Base-by-base conservation (phyloP, 2,329 filamentous ascomycete genomes). In the Colletotrichum agaves region DNA sequence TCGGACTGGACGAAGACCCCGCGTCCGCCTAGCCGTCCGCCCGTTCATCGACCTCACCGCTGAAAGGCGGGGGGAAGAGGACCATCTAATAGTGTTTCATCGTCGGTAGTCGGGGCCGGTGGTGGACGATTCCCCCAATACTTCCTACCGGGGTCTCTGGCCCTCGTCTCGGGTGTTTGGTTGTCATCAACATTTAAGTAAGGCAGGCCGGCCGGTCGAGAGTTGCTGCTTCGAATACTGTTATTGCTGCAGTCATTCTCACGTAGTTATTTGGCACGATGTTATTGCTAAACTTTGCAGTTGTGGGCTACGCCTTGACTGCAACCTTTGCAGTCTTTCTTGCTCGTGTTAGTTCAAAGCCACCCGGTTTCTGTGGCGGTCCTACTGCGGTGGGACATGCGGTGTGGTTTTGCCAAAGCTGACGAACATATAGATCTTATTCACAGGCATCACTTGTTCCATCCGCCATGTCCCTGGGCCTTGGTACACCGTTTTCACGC, bases 361-460 rank as follows among this genome's bases (percentile, higher is more conserved):
- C 23, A 27, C 4, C 23, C 23, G 23, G 23, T 6, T 27, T 5
- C 23, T 6, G 23, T 1, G 23, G 23, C 6, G 23, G 23, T 27
- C 23, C 23, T 27, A 4, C 23, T 27, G 23, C 23, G 23, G 23
- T 6, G 6, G 23, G 23, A 27, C 23, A 27, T 27, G 5, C 23
- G 23, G 6, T 6, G 23, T 27, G 23, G 23, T 27, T 27, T 2
- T 1, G 19, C 0, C 0, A 0, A 13, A 11, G 21, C 44, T 37
- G 31, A 60, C 17, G 0, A 19, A 1, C 15, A 35, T 19, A 27
- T 21, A 60, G 62, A 39, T 60, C 13, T 27, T 53, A 4, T 13
- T 60, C 21, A 52, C 56, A 6, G 62, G 75, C 62, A n/a, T 66
- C 4, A 46, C 44, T 4, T 62, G 44, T 37, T 21, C 58, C 1